These are phyloP conservation scores for Saksenaea oblongispora DNA, from an alignment of 371 early-diverging fungal species.

Conservation along the genomic window DNA sequence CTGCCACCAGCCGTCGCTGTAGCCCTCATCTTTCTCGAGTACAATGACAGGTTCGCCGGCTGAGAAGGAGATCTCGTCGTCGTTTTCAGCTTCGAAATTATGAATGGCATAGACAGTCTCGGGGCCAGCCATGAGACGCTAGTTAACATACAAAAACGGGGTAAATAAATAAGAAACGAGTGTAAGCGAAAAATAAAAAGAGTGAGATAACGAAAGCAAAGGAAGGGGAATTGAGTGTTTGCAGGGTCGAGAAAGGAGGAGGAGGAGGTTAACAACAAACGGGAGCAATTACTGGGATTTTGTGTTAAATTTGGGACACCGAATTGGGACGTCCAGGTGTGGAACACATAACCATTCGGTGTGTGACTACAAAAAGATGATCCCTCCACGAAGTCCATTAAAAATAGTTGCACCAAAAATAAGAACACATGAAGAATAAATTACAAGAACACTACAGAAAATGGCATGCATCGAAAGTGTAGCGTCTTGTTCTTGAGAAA, in stretches of 20 bases:
- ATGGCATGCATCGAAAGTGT: no score
- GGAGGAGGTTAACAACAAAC: neutral
- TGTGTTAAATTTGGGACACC: neutral
- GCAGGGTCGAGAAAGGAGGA: neutral
- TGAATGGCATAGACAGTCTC: constrained; percentile 70
- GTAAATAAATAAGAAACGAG: constrained; percentile 2
- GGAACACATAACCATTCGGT: neutral
- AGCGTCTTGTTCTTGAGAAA: no score
- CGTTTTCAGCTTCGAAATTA: constrained; percentile 70
- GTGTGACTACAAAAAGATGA: neutral
- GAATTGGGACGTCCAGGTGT: neutral
- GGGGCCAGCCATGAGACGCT: constrained; percentile 29
- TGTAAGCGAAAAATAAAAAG: constrained; percentile 3
- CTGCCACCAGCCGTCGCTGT: constrained; percentile 89
- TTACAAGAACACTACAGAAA: no score
- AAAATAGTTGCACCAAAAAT: no score
- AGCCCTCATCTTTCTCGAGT: constrained; percentile 77
- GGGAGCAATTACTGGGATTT: neutral
- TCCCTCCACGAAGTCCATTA: no score
- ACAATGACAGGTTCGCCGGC: constrained; percentile 75
- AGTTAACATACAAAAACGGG: constrained; percentile 3
- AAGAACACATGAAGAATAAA: no score
- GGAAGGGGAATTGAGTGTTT: constrained; percentile 7
- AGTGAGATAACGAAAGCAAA: constrained; percentile 5
- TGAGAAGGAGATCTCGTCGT: constrained; percentile 76